Evolutionary conservation across 352 stramenopile species (phyloP), one percentile per base, ranked within the genome.

Genomic region (Pythium utonaiense): DNA sequence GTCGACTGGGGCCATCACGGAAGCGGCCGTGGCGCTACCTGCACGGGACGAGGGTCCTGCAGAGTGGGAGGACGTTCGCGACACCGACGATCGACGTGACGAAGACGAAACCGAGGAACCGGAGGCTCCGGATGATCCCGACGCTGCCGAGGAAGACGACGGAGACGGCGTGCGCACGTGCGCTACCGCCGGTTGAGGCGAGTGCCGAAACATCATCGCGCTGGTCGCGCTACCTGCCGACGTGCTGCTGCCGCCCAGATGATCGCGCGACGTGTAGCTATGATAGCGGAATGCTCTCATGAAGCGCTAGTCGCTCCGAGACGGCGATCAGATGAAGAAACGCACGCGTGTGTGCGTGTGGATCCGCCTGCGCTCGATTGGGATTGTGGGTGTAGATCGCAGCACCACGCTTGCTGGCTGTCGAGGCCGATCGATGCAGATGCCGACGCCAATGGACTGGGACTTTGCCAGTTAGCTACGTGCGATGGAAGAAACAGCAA

Each of bases 161-260:
- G 59, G 41, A 40, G 58, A 65, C 28, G 40, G 58, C 40, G 47
- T 50, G 47, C 22, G 40, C 24, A 48, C n/a, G 31, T 27, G 36
- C 19, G n/a, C n/a, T n/a, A 30, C 48, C 16, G 34, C 13, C 24
- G 36, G 52, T 24, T 48, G 40, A 22, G 52, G 36, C 33, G 24
- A 30, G 16, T 21, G n/a, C 19, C 40, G 21, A 3, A 25, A 36
- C 22, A 30, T 24, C 19, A 27, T 38, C 27, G 21, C 3, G 6
- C 13, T 30, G 19, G 44, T 34, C 7, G 44, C 44, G 49, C 30
- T 30, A 19, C 6, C 31, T 3, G 12, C 8, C 17, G 16, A 7
- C 2, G 30, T 30, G 28, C 48, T 55, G 17, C 40, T 27, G 17
- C n/a, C 40, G 12, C 17, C 16, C 1, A 1, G 40, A 7, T 47